Percentiles rank a stretch among this genome's conserved stretches.
Conservation (phyloP, 2,329 filamentous ascomycete species). For the Teratosphaeriaceae sp. region DNA sequence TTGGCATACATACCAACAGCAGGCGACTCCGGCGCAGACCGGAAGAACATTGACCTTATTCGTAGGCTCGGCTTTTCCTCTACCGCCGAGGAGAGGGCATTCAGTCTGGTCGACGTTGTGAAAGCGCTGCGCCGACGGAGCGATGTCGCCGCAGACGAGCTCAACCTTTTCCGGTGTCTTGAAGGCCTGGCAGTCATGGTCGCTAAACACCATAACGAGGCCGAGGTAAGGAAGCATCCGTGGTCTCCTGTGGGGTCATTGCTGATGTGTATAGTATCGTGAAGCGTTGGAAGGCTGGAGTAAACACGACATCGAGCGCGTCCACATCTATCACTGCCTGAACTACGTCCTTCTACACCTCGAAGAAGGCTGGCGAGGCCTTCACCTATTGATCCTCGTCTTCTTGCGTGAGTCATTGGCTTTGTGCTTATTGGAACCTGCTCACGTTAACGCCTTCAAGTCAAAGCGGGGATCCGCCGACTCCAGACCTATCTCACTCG, state of each 20-base stretch:
- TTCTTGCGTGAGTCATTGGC: constrained; percentile 1
- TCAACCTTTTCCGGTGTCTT: background rate
- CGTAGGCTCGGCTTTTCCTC: background rate
- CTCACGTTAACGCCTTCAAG: background rate
- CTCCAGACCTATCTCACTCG: background rate
- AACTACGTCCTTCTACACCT: constrained; percentile 1
- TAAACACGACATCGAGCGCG: constrained; percentile 1
- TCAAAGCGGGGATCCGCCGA: background rate
- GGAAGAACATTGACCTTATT: background rate
- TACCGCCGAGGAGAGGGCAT: background rate
- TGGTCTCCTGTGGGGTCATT: background rate
- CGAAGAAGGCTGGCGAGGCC: background rate
- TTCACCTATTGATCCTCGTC: background rate
- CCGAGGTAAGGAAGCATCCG: background rate
- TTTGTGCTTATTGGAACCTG: background rate
- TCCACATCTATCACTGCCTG: constrained; percentile 1
- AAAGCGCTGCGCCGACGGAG: constrained; percentile 1
- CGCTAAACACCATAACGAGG: background rate
- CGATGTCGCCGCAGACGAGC: background rate
- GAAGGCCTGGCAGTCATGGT: background rate
- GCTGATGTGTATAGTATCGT: background rate
- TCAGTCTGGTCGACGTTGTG: background rate
- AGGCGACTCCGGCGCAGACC: background rate
- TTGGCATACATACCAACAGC: background rate
- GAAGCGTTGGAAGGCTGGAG: background rate